Evolutionary conservation across 176 grass and related monocot species (phyloP).

Genomic region (Eragrostis curvula): DNA sequence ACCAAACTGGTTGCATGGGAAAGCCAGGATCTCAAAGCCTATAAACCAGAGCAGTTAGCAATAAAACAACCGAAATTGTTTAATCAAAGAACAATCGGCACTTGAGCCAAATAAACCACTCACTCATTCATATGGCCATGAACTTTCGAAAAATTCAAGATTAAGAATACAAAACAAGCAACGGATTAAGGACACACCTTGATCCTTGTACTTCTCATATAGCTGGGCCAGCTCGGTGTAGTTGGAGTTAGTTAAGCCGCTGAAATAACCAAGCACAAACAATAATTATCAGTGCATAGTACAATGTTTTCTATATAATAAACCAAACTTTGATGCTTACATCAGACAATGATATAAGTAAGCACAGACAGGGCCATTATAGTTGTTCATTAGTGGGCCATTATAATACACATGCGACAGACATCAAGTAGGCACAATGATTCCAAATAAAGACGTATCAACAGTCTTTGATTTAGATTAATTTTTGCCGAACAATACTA

Average conservation of each 20-base stretch:
- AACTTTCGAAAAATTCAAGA: neutral
- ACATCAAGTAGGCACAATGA: neutral
- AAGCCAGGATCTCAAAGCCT: slow-evolving; percentile 87
- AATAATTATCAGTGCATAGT: slow-evolving; percentile 40
- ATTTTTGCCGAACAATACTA: neutral
- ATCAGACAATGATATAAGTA: slow-evolving; percentile 26
- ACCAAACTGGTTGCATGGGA: slow-evolving; percentile 90
- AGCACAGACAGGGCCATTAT: neutral
- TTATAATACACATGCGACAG: neutral
- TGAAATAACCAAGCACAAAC: slow-evolving; percentile 43
- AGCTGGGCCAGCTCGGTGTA: slow-evolving; percentile 85
- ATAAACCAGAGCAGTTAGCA: slow-evolving; percentile 4
- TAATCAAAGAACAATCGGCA: neutral
- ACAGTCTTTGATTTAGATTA: neutral
- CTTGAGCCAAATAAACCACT: neutral
- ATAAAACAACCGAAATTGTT: neutral
- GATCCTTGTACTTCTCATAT: slow-evolving; percentile 86
- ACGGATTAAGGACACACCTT: slow-evolving; percentile 53
- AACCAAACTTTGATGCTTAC: neutral
- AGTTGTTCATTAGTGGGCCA: too few species aligned
- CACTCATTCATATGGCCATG: neutral
- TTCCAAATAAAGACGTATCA: neutral
- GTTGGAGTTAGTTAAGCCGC: slow-evolving; percentile 94
- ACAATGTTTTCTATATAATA: neutral
- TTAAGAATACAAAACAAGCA: slow-evolving; percentile 11